Evolutionary conservation across 495 filamentous ascomycete species (phyloP).

Genomic region (Talaromyces ruber): DNA sequence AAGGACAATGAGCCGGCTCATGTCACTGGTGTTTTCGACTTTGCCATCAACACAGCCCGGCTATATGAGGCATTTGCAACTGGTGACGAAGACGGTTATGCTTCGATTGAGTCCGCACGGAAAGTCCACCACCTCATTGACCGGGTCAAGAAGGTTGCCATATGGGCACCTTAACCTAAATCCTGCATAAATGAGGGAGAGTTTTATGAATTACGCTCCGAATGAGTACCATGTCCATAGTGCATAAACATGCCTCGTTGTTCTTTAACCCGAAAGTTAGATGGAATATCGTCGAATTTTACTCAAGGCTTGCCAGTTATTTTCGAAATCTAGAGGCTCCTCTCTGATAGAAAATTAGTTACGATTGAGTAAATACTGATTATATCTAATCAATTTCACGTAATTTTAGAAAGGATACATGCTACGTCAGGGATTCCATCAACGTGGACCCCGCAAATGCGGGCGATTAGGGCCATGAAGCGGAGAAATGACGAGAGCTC

Average conservation of each 20-base stretch:
- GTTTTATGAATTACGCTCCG: neutral
- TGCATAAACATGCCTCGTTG: neutral
- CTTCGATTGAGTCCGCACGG: conserved; percentile 24
- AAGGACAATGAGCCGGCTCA: conserved; percentile 20
- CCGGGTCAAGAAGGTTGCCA: neutral
- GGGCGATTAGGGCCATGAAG: neutral
- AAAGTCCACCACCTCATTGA: conserved; percentile 5
- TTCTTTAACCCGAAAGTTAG: neutral
- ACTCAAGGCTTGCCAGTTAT: neutral
- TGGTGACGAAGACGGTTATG: conserved; percentile 18
- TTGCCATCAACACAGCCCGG: conserved; percentile 32
- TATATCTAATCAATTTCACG: neutral
- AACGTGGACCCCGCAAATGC: neutral
- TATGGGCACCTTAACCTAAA: neutral
- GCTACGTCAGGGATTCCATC: neutral
- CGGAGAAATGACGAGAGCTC: neutral
- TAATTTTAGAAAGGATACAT: neutral
- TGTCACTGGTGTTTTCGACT: conserved; percentile 25
- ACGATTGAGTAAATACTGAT: too few species aligned
- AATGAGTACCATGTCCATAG: neutral
- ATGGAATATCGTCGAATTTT: neutral
- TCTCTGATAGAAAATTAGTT: too few species aligned
- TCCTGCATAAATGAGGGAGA: neutral
- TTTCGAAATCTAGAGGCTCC: neutral
- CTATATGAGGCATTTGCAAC: conserved; percentile 42